A percentile compares a stretch with the other conserved stretches of the same genome.
Conservation (phyloP, 169 alveolate species). For the Cryptosporidium xiaoi region DNA sequence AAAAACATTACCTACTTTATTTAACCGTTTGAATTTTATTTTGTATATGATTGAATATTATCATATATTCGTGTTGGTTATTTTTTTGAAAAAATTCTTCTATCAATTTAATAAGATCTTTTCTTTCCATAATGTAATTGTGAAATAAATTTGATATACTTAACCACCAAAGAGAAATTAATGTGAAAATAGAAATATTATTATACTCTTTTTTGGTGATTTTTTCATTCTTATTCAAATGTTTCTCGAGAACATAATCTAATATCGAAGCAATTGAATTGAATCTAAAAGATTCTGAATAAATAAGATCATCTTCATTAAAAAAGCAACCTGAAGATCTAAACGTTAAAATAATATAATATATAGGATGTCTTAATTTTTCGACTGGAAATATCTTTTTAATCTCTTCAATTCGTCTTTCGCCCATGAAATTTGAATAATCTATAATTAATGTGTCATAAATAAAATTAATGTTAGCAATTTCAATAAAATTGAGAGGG, state of each 20-base stretch:
- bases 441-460: not conserved
- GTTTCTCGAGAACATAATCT: not conserved
- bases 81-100: constrained; percentile 7
- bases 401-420: not conserved
- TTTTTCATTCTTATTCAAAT: not conserved
- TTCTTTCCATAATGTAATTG: not conserved
- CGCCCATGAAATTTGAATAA: not conserved
- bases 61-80: not conserved
- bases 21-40: not conserved
- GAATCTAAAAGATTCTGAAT: not conserved
- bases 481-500: not conserved
- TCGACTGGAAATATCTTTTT: not conserved
- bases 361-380: constrained; percentile 15
- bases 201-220: not conserved
- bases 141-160: not conserved
- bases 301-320: not conserved
- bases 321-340: not conserved
- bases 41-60: not conserved
- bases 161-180: constrained; percentile 30
- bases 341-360: not conserved
- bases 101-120: not conserved
- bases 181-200: constrained; percentile 2
- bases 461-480: not conserved
- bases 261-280: constrained; percentile 1
- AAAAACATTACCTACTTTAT: no score